These are phyloP conservation scores for Shiraia sp. DNA, from an alignment of 2,329 filamentous ascomycete species.

Conservation along the genomic window DNA sequence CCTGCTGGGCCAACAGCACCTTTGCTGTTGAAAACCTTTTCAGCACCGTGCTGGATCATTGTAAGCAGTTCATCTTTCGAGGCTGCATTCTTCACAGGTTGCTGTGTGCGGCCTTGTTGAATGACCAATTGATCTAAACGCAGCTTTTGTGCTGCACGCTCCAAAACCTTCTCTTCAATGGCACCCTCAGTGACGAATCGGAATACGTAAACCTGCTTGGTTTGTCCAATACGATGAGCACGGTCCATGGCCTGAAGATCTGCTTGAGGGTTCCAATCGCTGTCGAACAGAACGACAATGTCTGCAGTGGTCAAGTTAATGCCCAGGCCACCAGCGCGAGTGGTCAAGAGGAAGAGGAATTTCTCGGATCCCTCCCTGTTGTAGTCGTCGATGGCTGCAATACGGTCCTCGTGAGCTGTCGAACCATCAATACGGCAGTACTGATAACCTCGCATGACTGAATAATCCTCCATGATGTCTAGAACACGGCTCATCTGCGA, in stretches of 20 bases:
- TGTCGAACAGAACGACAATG: constrained; percentile 95
- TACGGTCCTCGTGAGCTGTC: constrained; percentile 96
- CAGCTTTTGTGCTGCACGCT: constrained; percentile 94
- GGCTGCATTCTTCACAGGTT: constrained; percentile 84
- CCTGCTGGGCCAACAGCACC: constrained; percentile 65
- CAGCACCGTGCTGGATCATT: constrained; percentile 99
- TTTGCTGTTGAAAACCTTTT: constrained; percentile 83
- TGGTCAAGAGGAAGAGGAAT: constrained; percentile 93
- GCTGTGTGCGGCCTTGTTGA: constrained; percentile 92
- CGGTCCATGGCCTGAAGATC: constrained; percentile 99
- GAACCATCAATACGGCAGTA: constrained; percentile 98
- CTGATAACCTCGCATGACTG: constrained; percentile 89
- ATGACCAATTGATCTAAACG: constrained; percentile 97
- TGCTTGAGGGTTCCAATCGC: constrained; percentile 98
- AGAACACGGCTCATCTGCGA: constrained; percentile 98
- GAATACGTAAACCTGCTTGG: constrained; percentile 96
- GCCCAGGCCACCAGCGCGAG: constrained; percentile 89
- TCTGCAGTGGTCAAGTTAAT: constrained; percentile 96
- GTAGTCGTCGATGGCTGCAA: constrained; percentile 97
- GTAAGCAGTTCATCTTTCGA: constrained; percentile 95
- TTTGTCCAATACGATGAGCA: constrained; percentile 97
- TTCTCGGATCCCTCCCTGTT: constrained; percentile 88
- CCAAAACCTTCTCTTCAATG: constrained; percentile 96
- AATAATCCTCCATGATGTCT: constrained; percentile 98
- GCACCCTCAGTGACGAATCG: constrained; percentile 97